Base-by-base conservation (phyloP, 2,329 filamentous ascomycete genomes). In the Zasmidium cellare region DNA sequence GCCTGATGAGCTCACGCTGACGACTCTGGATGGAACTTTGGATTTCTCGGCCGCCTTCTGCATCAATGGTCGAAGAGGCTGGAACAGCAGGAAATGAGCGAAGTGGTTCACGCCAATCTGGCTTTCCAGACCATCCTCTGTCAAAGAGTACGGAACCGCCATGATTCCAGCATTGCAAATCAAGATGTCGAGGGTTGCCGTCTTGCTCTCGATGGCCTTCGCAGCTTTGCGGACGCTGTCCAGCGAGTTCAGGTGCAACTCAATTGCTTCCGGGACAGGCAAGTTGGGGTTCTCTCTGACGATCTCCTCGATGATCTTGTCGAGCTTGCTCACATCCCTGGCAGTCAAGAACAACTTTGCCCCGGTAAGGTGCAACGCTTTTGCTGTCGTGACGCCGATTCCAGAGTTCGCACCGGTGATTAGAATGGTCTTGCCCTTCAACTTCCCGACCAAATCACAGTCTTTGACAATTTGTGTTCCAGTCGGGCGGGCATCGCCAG, bases 51-150 rank as follows among this genome's bases (percentile, higher is more conserved):
- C 25, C 11, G 25, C 25, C 11, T 28, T 5, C 5, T 5, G 11
- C 25, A 28, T 28, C 25, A 28, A 28, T 28, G 25, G 25, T 6
- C 25, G 25, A 5, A 28, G 11, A 11, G 11, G 25, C 11, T 28
- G 25, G 25, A 28, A 28, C 11, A 28, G 25, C 25, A 28, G 25
- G 25, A 28, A 28, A 11, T 28, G 25, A 6, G 25, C 25, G 11
- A 28, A 28, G 11, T 28, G 25, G 35, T 85, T 85, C 6, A 75
- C 78, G 20, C 75, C 81, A 58, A 85, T 78, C 58, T 84, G 81
- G 0, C 65, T 64, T 64, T 85, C 82, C 60, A 77, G 78, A 18
- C 79, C 80, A 53, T 83, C 79, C 16, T 62, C 60, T 2, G 77
- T 81, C 51, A 67, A 60, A 63, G 65, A 16, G 50, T 74, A 56